Evolutionary conservation across 2,329 filamentous ascomycete species (phyloP), one percentile per base, ranked within the genome.

Genomic region (Coniochaeta ligniaria): DNA sequence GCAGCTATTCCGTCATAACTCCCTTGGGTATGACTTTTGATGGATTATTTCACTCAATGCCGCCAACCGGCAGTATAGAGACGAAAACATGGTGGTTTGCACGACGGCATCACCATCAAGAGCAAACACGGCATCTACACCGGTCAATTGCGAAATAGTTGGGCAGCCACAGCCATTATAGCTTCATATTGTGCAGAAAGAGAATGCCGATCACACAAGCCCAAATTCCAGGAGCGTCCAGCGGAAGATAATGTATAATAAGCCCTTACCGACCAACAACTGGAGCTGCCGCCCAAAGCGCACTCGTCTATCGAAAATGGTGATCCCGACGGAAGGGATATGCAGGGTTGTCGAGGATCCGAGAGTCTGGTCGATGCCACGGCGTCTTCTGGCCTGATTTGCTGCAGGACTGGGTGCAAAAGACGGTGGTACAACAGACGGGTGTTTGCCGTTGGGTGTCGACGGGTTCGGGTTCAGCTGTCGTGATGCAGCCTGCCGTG

Each of bases 401-500:
- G 54, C 31, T 57, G 31, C 35, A 22, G 54, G 6, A 35, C 16
- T 57, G 28, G 54, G 33, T 57, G n/a, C 12, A 14, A 35, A 9
- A 26, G 20, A 36, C 14, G 54, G 54, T 57, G 16, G 31, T 28
- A 57, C 54, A 31, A 38, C 54, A 57, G 54, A 36, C 54, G 54
- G 54, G 33, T 38, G 31, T 2, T 38, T 38, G 54, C 54, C 31
- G 22, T 35, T 57, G 22, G 31, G 35, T 17, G 31, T 38, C 54
- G 31, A 57, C 17, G 31, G 20, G 20, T 35, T 22, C 26, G 54
- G 9, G 12, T 57, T 7, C 54, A 57, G 54, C 35, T 57, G 54
- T 57, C 35, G 28, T 36, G 54, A 57, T 57, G 54, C 54, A 57
- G 54, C 28, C 38, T 57, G 54, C 54, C 54, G 54, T n/a, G 28